Evolutionary conservation across 352 stramenopile species (phyloP).

Genomic region (Phytopythium chamaehyphon): DNA sequence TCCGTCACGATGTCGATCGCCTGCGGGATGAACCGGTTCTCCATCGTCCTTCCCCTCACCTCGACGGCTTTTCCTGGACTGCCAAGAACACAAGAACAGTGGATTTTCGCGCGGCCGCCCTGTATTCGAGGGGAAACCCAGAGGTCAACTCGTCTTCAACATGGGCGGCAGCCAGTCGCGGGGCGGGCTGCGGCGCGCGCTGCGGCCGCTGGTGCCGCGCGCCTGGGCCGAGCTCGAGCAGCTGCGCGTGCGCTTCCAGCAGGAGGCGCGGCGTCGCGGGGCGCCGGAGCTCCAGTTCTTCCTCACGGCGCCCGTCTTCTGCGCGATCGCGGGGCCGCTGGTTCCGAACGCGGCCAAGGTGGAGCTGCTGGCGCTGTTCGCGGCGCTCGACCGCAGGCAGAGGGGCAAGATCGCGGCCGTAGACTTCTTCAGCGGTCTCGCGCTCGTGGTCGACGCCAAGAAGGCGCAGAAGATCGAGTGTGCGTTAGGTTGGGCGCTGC

Average conservation of each 20-base stretch:
- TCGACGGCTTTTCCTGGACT: too few relatives aligned
- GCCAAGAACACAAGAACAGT: too few relatives aligned
- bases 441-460: constrained; percentile 55
- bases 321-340: constrained; percentile 32
- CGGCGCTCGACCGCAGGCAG: constrained; percentile 24
- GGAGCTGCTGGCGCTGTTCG: constrained; percentile 41
- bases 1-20: constrained; percentile 87
- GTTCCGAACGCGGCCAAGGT: constrained; percentile 29
- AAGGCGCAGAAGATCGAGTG: constrained; percentile 66
- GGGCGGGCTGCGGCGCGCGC: constrained; percentile 27
- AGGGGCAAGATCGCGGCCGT: constrained; percentile 28
- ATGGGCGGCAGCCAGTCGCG: constrained; percentile 67
- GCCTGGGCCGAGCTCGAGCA: constrained; percentile 54
- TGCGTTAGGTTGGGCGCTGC: constrained; percentile 15
- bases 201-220: constrained; percentile 40
- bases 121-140: background rate
- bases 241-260: constrained; percentile 53
- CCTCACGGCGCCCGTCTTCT: constrained; percentile 43
- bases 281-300: constrained; percentile 48
- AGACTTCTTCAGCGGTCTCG: constrained; percentile 62
- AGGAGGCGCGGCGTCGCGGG: constrained; percentile 32
- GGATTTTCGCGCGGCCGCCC: constrained; percentile 3
- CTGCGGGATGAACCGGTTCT: constrained; percentile 91
- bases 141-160: too few relatives aligned
- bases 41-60: constrained; percentile 30